Percentiles rank a stretch among this genome's conserved stretches.
phyloP scores from a whole-genome alignment of 2,329 filamentous ascomycete species.

The Aureobasidium sp. region DNA sequence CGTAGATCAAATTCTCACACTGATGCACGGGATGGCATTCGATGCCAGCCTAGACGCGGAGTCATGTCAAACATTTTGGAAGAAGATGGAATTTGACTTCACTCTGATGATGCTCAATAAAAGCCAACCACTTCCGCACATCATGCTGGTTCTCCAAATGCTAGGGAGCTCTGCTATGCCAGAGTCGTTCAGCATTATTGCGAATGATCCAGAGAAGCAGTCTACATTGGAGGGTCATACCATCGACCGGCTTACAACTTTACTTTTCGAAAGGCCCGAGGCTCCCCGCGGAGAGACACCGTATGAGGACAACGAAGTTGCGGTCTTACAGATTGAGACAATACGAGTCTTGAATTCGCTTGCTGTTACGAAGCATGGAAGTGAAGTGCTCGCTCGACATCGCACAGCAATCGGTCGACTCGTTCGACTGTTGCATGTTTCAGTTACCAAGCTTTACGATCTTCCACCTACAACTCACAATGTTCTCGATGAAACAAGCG shows the following conservation, averaged over 20 bases:
- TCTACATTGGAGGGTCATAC: constrained; percentile 36
- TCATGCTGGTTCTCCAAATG: constrained; percentile 57
- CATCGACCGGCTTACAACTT: constrained; percentile 57
- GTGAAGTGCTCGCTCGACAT: constrained; percentile 60
- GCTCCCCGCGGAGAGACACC: constrained; percentile 36
- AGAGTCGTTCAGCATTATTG: constrained; percentile 60
- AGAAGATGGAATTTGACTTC: constrained; percentile 57
- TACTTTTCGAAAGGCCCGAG: constrained; percentile 52
- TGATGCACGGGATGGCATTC: constrained; percentile 58
- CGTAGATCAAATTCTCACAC: constrained; percentile 54
- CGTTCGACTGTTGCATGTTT: constrained; percentile 67
- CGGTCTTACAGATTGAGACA: constrained; percentile 40
- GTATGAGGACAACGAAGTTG: constrained; percentile 36
- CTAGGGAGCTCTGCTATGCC: constrained; percentile 59
- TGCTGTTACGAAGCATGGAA: constrained; percentile 55
- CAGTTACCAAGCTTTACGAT: constrained; percentile 55
- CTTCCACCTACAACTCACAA: constrained; percentile 29
- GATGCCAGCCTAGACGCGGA: constrained; percentile 46
- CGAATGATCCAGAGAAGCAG: constrained; percentile 38
- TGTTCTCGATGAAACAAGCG: neutral
- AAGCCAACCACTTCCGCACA: constrained; percentile 58
- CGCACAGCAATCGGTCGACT: constrained; percentile 65
- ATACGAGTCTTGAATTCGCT: constrained; percentile 49
- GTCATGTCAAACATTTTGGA: constrained; percentile 55
- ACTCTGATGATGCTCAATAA: constrained; percentile 60